Evolutionary conservation across 148 eudicot species (phyloP), one percentile per base, ranked within the genome.

Genomic region (Talinum fruticosum): DNA sequence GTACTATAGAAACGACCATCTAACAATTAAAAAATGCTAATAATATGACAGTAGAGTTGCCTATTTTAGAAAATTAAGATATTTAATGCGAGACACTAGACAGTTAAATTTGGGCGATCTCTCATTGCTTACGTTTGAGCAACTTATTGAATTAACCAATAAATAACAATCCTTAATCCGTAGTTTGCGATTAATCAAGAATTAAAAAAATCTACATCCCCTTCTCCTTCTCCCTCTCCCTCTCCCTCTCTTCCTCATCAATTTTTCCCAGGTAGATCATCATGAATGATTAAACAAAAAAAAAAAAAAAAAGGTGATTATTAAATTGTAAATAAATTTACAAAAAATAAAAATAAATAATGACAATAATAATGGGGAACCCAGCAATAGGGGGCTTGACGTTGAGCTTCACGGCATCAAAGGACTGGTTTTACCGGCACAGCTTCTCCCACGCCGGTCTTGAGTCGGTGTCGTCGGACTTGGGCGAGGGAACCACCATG

Each of bases 331-430:
- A 26, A 62, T 62, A 62, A 62, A 36, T 57, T 28, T 61, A 12
- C 26, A 10, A 15, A 19, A 65, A 14, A 23, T 29, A 45, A 2
- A 67, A 10, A 29, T 2, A 28, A 4, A 19, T 8, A 62, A 65
- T 33, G 34, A n/a, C 49, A 37, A 68, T 38, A 5, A 64, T 30
- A 36, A 83, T 83, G 85, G 51, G 71, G 38, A 65, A n/a, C 28
- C 76, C 78, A 34, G 62, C 75, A 5, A 10, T 80, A 8, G 66
- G 66, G 33, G 30, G 33, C 0, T 28, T 62, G 16, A 62, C 33
- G 7, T 62, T 95, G 32, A 92, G 97, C 81, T 88, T 92, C 75
- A 91, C 92, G n/a, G 87, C 91, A 0, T 84, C 90, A 30, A 79
- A 80, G 24, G 94, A 95, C 76, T 81, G 88, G 82, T 66, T 88